phyloP scores from a whole-genome alignment of 495 filamentous ascomycete species.

The Chaetomium fimeti region DNA sequence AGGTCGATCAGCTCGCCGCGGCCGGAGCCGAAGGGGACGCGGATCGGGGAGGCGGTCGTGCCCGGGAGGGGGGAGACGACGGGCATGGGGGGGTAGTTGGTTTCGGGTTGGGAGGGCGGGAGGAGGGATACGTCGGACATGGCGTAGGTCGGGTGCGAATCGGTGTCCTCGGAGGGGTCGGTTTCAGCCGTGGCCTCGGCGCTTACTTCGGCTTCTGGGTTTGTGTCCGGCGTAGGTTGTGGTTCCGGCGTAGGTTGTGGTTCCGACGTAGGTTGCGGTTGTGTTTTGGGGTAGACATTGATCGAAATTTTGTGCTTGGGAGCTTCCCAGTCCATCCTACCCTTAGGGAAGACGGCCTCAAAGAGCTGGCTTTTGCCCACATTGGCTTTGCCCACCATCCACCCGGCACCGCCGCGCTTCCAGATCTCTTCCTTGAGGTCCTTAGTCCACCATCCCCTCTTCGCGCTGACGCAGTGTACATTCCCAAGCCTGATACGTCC shows the following conservation, averaged over 20 bases:
- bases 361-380: constrained; percentile 95
- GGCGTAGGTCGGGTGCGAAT: constrained; percentile 21
- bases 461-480: constrained; percentile 78
- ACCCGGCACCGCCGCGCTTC: constrained; percentile 78
- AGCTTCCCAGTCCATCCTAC: constrained; percentile 50
- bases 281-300: constrained; percentile 28
- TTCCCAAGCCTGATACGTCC: constrained; percentile 73
- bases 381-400: constrained; percentile 97
- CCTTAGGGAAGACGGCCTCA: constrained; percentile 80
- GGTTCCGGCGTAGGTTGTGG: not conserved
- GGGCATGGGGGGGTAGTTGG: constrained; percentile 73
- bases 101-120: constrained; percentile 72
- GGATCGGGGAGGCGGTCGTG: constrained; percentile 91
- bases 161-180: constrained; percentile 28
- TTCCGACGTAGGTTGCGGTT: not conserved
- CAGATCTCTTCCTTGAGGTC: constrained; percentile 80
- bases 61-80: constrained; percentile 82
- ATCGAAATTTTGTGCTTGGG: constrained; percentile 38
- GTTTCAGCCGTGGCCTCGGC: constrained; percentile 3
- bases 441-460: constrained; percentile 83
- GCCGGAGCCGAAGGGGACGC: constrained; percentile 78
- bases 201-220: constrained; percentile 1
- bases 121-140: constrained; percentile 50
- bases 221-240: not conserved
- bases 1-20: constrained; percentile 90